Conservation (phyloP, 192 early-diverging fungal genomes). For the Thamnidium elegans region DNA sequence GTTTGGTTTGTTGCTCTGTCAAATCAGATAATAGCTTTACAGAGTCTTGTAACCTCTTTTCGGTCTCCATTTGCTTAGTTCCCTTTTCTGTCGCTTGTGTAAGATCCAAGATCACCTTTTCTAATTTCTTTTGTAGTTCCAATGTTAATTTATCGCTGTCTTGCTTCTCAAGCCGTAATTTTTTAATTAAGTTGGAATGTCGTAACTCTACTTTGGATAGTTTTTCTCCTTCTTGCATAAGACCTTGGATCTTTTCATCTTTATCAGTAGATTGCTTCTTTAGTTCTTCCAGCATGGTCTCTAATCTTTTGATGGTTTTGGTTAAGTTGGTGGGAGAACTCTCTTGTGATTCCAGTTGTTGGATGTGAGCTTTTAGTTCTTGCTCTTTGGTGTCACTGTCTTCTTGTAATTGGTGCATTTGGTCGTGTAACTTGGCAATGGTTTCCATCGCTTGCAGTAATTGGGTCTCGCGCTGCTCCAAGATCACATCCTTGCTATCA, state of each 20-base stretch:
- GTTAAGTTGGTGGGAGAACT: background rate
- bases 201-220: slow-evolving; percentile 77
- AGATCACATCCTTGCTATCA: slow-evolving; percentile 20
- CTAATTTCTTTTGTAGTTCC: slow-evolving; percentile 52
- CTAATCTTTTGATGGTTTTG: slow-evolving; percentile 21
- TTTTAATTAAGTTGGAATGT: slow-evolving; percentile 68
- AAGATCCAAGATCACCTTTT: slow-evolving; percentile 39
- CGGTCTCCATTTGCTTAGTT: slow-evolving; percentile 33
- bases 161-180: slow-evolving; percentile 61
- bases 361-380: background rate
- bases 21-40: slow-evolving; percentile 22
- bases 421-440: slow-evolving; percentile 44
- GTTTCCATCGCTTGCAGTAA: slow-evolving; percentile 48
- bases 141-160: slow-evolving; percentile 54
- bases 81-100: slow-evolving; percentile 51
- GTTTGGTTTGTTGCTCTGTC: slow-evolving; percentile 32
- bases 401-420: slow-evolving; percentile 43
- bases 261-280: slow-evolving; percentile 38
- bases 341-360: background rate
- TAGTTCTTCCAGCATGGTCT: slow-evolving; percentile 43
- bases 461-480: slow-evolving; percentile 48
- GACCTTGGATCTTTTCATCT: slow-evolving; percentile 46
- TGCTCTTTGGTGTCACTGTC: slow-evolving; percentile 19
- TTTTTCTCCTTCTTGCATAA: slow-evolving; percentile 60
- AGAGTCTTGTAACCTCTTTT: slow-evolving; percentile 37